Evolutionary conservation across 2,329 filamentous ascomycete genomes (phyloP).

Genomic region (Neocucurbitaria cava): DNA sequence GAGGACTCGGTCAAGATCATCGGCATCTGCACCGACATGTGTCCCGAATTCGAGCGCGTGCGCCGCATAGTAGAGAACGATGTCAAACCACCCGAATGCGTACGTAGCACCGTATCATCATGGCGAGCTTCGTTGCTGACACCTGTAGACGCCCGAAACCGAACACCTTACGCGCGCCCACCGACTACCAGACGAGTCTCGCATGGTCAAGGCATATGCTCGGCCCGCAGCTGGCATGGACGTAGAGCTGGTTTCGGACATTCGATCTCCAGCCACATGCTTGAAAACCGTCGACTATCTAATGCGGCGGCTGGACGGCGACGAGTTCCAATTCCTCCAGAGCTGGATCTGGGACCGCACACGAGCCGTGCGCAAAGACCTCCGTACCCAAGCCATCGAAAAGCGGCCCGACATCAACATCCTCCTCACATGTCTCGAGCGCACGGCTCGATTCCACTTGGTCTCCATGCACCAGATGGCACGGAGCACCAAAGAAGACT

Average conservation of each 20-base stretch:
- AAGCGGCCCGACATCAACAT: conserved; percentile 61
- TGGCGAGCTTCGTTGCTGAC: neutral
- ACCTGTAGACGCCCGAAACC: conserved; percentile 34
- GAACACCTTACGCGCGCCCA: conserved; percentile 41
- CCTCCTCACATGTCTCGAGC: conserved; percentile 67
- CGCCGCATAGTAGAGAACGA: conserved; percentile 68
- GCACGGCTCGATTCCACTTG: conserved; percentile 70
- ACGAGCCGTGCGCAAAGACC: conserved; percentile 69
- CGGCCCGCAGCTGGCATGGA: conserved; percentile 69
- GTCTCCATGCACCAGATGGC: conserved; percentile 65
- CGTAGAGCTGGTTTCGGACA: conserved; percentile 68
- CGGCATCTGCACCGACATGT: conserved; percentile 69
- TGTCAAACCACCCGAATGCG: conserved; percentile 67
- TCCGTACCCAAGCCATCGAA: conserved; percentile 67
- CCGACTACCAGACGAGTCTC: conserved; percentile 55
- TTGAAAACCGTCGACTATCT: conserved; percentile 55
- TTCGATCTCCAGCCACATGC: conserved; percentile 62
- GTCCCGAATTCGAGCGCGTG: conserved; percentile 68
- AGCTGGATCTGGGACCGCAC: conserved; percentile 72
- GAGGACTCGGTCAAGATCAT: conserved; percentile 67
- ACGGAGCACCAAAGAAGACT: conserved; percentile 52
- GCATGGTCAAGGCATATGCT: conserved; percentile 70
- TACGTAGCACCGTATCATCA: conserved; percentile 35
- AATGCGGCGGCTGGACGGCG: conserved; percentile 57
- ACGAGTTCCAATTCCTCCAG: conserved; percentile 59